Base-by-base conservation (phyloP, 2,329 filamentous ascomycete genomes). In the Pseudocercospora macadamiae region DNA sequence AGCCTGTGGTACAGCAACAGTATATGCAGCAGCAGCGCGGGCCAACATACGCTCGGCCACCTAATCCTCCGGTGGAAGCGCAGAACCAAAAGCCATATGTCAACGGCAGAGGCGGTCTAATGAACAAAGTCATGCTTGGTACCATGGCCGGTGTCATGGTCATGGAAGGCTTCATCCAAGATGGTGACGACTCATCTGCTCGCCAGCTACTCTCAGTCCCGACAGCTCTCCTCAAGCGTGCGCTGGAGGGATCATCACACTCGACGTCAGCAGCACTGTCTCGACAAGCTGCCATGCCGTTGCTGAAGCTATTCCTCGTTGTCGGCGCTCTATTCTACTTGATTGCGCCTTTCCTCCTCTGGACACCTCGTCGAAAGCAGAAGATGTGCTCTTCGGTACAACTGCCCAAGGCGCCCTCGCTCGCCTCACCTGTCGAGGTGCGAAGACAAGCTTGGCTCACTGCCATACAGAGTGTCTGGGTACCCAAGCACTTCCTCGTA, bases 61-160 rank as follows among this genome's bases (percentile, higher is more conserved):
- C 71, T 4, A 68, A 68, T 23, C 63, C 68, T 19, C 70, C 71
- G 1, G 72, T 66, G 2, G 69, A 74, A 34, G 70, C 72, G 10
- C 71, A 72, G 56, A 71, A 70, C 25, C 70, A 72, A 49, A 65
- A 60, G 14, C 59, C 79, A 79, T 64, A 71, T 66, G 59, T 60
- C 45, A 70, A 71, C 73, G 64, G 73, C 74, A 55, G 74, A 77
- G 58, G 76, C 44, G 77, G 82, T 32, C 79, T 82, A 65, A 76
- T 86, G 67, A 84, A 83, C 69, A 96, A 96, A 76, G 82, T 97
- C 65, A 95, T 97, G 90, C 87, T 97, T 4, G 93, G 93, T 39
- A 93, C 93, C 16, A 83, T 97, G 59, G 93, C 93, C 21, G 92
- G 91, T 12, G 80, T 97, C 16, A 96, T 97, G 93, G 83, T 97